Base-by-base conservation (phyloP, 225 moss, liverwort and hornwort genomes). In the Lunularia cruciata region DNA sequence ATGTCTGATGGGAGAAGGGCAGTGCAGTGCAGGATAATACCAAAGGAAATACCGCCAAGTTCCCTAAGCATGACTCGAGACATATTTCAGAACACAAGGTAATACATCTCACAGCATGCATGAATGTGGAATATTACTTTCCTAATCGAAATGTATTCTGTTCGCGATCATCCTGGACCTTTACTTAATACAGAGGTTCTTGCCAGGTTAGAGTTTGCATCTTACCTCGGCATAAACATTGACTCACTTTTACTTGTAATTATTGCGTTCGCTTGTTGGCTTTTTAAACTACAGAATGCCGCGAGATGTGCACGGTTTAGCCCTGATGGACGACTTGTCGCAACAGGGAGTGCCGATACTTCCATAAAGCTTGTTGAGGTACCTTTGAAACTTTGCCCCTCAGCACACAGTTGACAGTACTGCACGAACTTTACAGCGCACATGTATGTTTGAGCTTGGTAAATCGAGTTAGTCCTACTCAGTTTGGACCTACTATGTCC, bases 71-170 rank as follows among this genome's bases (percentile, higher is more conserved):
- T 42, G 91, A 91, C 0, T 94, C 91, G 37, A 87, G 89, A 74
- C 94, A 94, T 79, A 84, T 91, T 81, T 94, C 91, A 19, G 94
- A 91, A 79, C 94, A 91, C 72, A 91, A 91, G 84, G 89, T 89
- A 48, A 22, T 2, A 3, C 31, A 26, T 0, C 16, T 25, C 20
- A 49, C 52, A 60, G 22, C 25, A 54, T 54, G n/a, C 53, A 54
- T 5, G n/a, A n/a, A n/a, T n/a, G n/a, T 14, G 11, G 23, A 25
- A 25, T 16, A 22, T 0, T 19, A 13, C n/a, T 4, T 13, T 42
- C 2, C 40, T 25, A 40, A 4, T 61, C 26, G 25, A 6, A 14
- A 36, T 28, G 25, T 27, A 26, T 54, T 13, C 0, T 26, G 27
- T 9, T 6, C 28, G 20, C 10, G 20, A 36, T 3, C 45, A 45